Evolutionary conservation across 345 rosid species (phyloP).

Genomic region (Noccaea bulbosa): DNA sequence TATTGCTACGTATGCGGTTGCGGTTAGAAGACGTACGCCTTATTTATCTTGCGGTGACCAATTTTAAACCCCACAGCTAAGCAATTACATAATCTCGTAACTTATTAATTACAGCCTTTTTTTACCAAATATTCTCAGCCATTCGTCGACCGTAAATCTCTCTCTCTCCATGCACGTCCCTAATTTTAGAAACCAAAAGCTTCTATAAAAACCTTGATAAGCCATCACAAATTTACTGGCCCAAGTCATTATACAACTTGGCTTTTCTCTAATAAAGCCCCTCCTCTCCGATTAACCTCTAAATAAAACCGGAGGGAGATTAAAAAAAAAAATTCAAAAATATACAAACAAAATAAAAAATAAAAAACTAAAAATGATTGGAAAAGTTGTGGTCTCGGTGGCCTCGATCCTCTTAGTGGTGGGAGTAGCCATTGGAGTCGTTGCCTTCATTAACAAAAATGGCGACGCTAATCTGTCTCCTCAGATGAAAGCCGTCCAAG

Average conservation of each 20-base stretch:
- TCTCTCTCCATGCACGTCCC: conserved; percentile 37
- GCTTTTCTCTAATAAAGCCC: conserved; percentile 45
- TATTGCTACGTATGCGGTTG: too few relatives aligned
- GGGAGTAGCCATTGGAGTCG: conserved; percentile 53
- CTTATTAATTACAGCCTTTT: conserved; percentile 14
- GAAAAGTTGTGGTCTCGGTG: conserved; percentile 51
- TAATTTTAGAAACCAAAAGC: conserved; percentile 37
- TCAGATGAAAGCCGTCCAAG: conserved; percentile 49
- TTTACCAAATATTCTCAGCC: conserved; percentile 34
- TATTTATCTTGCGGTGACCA: conserved; percentile 29
- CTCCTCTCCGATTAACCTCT: conserved; percentile 44
- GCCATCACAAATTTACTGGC: conserved; percentile 32
- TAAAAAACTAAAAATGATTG: conserved; percentile 32
- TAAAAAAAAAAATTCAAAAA: conserved; percentile 6
- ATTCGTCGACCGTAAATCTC: conserved; percentile 23
- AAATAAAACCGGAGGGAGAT: conserved; percentile 46
- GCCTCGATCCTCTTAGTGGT: conserved; percentile 57
- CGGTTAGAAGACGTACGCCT: conserved; percentile 13
- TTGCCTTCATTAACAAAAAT: conserved; percentile 37
- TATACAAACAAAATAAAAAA: conserved; percentile 10
- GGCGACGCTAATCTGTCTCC: conserved; percentile 32
- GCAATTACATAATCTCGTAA: background rate
- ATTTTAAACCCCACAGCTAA: conserved; percentile 37
- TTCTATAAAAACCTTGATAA: conserved; percentile 26
- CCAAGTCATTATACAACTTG: conserved; percentile 45